phyloP scores from a whole-genome alignment of 345 rosid genomes.

The Ceriops tagal region DNA sequence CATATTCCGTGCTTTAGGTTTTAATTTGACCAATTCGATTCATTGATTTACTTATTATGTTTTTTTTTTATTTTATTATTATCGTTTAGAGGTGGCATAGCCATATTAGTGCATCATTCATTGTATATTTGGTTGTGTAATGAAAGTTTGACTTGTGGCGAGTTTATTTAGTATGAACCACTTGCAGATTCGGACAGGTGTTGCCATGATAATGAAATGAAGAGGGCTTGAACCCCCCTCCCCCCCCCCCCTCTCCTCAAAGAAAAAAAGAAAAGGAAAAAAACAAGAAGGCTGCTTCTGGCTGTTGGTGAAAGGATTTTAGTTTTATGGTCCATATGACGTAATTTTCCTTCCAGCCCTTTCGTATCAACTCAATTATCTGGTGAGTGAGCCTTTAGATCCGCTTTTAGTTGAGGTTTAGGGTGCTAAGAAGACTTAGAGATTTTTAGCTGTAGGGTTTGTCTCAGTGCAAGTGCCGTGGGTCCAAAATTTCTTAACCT shows the following conservation, averaged over 20 bases:
- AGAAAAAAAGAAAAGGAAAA: background rate
- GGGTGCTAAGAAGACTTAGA: background rate
- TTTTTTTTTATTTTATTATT: background rate
- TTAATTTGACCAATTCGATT: background rate
- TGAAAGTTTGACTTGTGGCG: no score
- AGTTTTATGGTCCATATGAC: background rate
- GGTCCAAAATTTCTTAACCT: slow-evolving; percentile 61
- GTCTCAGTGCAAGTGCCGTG: slow-evolving; percentile 26
- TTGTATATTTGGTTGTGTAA: background rate
- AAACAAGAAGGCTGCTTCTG: no score
- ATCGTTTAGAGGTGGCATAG: background rate
- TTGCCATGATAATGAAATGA: background rate
- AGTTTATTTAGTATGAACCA: background rate
- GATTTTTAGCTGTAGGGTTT: slow-evolving; percentile 40
- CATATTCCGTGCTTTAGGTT: no score
- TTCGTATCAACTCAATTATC: background rate
- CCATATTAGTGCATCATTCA: background rate
- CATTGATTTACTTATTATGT: background rate
- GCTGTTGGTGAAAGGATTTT: no score
- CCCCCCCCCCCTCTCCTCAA: no score
- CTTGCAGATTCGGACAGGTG: background rate
- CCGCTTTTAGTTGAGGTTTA: background rate
- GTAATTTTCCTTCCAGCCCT: background rate
- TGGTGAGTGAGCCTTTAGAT: background rate
- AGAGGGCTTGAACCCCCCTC: background rate